Conservation (phyloP, 2,329 filamentous ascomycete genomes). For the Penicillium corylophilum region DNA sequence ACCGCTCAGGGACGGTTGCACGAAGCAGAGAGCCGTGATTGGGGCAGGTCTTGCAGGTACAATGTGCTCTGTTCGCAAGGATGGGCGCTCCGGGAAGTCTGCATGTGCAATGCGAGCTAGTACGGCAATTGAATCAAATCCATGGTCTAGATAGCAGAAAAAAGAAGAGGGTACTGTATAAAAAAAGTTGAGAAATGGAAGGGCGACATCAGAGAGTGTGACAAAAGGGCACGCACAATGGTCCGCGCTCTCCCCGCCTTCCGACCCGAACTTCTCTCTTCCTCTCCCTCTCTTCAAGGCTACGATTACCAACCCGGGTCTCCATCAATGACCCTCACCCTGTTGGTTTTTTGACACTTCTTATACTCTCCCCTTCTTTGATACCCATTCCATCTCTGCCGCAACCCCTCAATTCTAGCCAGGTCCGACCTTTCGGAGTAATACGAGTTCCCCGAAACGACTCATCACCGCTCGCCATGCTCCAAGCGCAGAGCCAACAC, state of each 20-base stretch:
- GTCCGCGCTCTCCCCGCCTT: slow-evolving; percentile 34
- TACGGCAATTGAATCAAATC: background rate
- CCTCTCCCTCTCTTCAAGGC: slow-evolving; percentile 25
- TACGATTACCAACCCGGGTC: slow-evolving; percentile 21
- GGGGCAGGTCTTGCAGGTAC: slow-evolving; percentile 18
- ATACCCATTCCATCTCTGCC: slow-evolving; percentile 1
- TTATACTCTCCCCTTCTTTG: slow-evolving; percentile 8
- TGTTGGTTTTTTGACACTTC: slow-evolving; percentile 27
- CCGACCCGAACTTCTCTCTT: slow-evolving; percentile 32
- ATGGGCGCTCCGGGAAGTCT: slow-evolving; percentile 8
- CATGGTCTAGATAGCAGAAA: background rate
- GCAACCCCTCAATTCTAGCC: background rate
- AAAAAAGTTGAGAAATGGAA: background rate
- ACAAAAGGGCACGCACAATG: slow-evolving; percentile 15
- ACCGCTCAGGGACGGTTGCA: slow-evolving; percentile 5
- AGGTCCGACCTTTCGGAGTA: slow-evolving; percentile 26
- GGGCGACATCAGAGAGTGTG: slow-evolving; percentile 4
- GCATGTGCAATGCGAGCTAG: slow-evolving; percentile 1
- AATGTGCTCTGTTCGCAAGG: slow-evolving; percentile 18
- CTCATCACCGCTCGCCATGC: slow-evolving; percentile 39
- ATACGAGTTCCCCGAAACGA: slow-evolving; percentile 23
- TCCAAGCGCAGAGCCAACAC: slow-evolving; percentile 57
- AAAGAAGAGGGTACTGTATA: background rate
- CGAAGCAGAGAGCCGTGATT: slow-evolving; percentile 11
- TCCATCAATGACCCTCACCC: slow-evolving; percentile 32